Evolutionary conservation across 345 rosid genomes (phyloP), one percentile per base, ranked within the genome.

Genomic region (Hibiscus tridactylites): DNA sequence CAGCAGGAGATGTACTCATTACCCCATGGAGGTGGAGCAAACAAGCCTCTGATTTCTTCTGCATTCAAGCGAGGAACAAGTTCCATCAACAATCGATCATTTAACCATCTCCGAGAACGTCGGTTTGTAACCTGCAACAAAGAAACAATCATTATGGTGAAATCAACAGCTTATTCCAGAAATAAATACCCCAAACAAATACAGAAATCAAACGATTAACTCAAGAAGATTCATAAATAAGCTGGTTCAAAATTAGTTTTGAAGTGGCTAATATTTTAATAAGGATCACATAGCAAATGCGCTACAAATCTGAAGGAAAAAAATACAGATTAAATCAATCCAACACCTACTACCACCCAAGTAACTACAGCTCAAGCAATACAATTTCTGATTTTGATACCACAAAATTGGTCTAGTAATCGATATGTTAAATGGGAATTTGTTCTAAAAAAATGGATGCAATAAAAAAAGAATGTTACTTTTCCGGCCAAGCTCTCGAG

Each of bases 11-110:
- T 37, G 33, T 49, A 33, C 6, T 33, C 21, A 76, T 73, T 86
- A 91, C 98, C 98, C 93, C 93, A 94, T 11, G 98, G 98, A 4
- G 98, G 98, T 64, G 98, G 98, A 62, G 98, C 91, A 88, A 94
- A 94, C 82, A 94, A 85, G 82, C 97, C 97, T 81, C 86, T 87
- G 71, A 94, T 90, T 81, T 94, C 97, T 44, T 88, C 85, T 0
- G 88, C 95, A 83, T 91, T 85, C 70, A 94, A 81, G 72, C 92
- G 91, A 68, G 98, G 98, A 78, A 94, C 97, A 79, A 94, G 98
- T 75, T 94, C 98, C 95, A 94, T 90, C 56, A 94, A 81, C 73
- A 94, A 81, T 54, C 93, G 95, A 82, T 91, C 98, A 80, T 90
- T 94, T 71, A 94, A 57, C 95, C 89, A 88, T 77, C 98, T 87